Evolutionary conservation across 2,329 filamentous ascomycete species (phyloP), one percentile per base, ranked within the genome.

Genomic region (Talaromyces sp.): DNA sequence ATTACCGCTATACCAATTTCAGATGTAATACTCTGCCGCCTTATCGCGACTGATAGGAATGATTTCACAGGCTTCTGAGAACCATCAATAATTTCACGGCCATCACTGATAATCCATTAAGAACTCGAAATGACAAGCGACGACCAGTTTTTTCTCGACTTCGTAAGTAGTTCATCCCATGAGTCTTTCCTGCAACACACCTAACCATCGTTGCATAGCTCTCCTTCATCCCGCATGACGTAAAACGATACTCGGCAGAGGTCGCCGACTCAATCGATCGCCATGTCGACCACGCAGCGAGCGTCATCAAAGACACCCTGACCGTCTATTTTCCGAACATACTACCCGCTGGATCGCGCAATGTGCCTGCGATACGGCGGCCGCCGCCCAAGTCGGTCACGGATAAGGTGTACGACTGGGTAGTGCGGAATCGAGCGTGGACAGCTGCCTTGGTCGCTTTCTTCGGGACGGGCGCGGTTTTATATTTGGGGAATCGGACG

Each of bases 211-310:
- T n/a, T 24, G 16, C 4, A 19, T 65, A 88, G 85, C 81, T 87
- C 61, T 78, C 84, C 56, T 83, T 82, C 65, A 83, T 87, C 68
- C 84, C 85, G 11, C 82, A 86, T 78, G 88, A 93, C 72, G 83
- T 94, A 74, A 86, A 85, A 67, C 83, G 83, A 68, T 93, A 92
- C 77, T 88, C 90, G 16, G 82, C 84, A 70, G 85, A 91, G 62
- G 84, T 94, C 67, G 92, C 92, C 75, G 89, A 92, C 68, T 90
- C 89, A 70, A 87, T 96, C 75, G 92, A 97, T 78, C 84, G 85
- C 65, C 88, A 93, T 74, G 89, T 97, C 77, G 92, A 97, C 72
- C 83, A 85, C 66, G 88, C 92, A 52, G 91, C 93, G 62, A 82
- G 84, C 41, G 82, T 85, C 43, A 82, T 97, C 56, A 87, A 91